Evolutionary conservation across 768 basidiomycete species (phyloP), one percentile per base, ranked within the genome.

Genomic region (Auricularia cornea): DNA sequence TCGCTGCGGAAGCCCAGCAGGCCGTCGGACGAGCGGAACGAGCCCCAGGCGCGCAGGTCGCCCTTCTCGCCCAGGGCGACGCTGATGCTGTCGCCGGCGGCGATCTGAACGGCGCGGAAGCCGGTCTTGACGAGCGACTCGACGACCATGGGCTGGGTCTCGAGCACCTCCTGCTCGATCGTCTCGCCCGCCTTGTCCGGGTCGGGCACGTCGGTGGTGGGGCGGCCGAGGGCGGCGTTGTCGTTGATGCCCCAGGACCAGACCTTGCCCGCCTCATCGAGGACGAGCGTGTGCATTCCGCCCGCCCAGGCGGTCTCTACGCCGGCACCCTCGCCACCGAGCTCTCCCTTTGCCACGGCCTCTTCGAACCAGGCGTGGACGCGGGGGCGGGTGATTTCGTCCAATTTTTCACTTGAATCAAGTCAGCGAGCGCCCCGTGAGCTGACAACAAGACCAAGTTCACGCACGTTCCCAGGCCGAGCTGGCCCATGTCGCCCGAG

Each of bases 401-500:
- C 30, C 28, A 57, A 26, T 16, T 16, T 29, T 16, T 57, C 54
- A 8, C 54, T 57, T 11, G 20, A n/a, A 52, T 28, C 6, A 57
- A 20, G 54, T n/a, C n/a, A n/a, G n/a, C n/a, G 16, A 26, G 28
- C 20, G 54, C 26, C 26, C 10, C 14, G 28, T 28, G 54, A 57
- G 54, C 28, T 4, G 20, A 30, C 8, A 57, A 16, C 26, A 48
- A 23, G 44, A 48, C 20, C 12, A 20, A 1, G 3, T 48, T 1
- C 23, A 57, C 54, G 11, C 29, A 57, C 54, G 54, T 57, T 29
- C 54, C 54, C 4, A 57, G 30, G 8, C 54, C 54, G 29, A 96
- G 89, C 74, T 98, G 95, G 35, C 94, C 96, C 77, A 94, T 94
- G 74, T 96, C 94, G 30, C 94, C 94, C 11, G 88, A 86, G 6